These are phyloP conservation scores for Aurantiochytrium sp. DNA, from an alignment of 108 stramenopile species.

Conservation along the genomic window DNA sequence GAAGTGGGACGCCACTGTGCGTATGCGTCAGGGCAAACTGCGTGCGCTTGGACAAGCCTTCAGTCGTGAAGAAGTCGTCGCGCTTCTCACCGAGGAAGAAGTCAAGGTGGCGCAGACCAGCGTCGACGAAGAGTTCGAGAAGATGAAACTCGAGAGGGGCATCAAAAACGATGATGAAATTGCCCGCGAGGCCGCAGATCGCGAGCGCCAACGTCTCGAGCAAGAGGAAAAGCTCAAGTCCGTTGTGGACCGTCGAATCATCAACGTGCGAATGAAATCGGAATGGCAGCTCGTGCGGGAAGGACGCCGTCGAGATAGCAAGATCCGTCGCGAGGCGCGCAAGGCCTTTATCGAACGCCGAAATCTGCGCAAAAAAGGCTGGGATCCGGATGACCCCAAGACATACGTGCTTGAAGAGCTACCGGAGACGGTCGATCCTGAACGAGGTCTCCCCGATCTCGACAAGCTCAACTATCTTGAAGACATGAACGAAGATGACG, in stretches of 20 bases:
- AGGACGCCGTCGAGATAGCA: background rate
- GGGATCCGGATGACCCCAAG: background rate
- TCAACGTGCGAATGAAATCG: background rate
- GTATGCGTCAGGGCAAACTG: slow-evolving; percentile 48
- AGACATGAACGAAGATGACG: background rate
- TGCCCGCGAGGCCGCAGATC: background rate
- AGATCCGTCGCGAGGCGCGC: background rate
- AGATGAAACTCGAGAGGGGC: slow-evolving; percentile 33
- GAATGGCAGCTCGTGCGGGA: background rate
- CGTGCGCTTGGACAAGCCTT: slow-evolving; percentile 33
- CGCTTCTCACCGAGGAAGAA: slow-evolving; percentile 41
- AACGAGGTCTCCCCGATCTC: background rate
- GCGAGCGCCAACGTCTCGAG: background rate
- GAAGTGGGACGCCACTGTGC: slow-evolving; percentile 55
- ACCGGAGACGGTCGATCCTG: background rate
- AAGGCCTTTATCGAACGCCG: background rate
- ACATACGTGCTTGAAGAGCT: background rate
- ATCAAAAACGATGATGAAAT: slow-evolving; percentile 10
- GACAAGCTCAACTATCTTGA: background rate
- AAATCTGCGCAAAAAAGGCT: background rate
- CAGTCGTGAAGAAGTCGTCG: slow-evolving; percentile 34
- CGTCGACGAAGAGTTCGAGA: slow-evolving; percentile 32
- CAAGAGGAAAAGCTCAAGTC: background rate
- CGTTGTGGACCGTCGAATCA: background rate
- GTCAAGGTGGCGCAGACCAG: slow-evolving; percentile 23